Evolutionary conservation across 177 flowering plant genomes (phyloP).

Genomic region (Vitis hybrid): DNA sequence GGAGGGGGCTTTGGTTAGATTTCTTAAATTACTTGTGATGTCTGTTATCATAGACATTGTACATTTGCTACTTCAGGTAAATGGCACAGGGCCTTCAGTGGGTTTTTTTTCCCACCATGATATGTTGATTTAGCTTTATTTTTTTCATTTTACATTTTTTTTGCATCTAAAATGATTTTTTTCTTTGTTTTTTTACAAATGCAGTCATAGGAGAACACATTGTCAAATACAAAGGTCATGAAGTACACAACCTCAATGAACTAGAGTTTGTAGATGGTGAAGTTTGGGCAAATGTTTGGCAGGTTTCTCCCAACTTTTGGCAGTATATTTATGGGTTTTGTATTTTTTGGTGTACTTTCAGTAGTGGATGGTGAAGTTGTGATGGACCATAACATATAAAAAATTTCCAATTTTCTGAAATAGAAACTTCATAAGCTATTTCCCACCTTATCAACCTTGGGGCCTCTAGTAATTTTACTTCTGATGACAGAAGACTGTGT

Average conservation of each 20-base stretch:
- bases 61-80: too few species aligned
- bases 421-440: constrained; percentile 1
- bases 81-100: too few species aligned
- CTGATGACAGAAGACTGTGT: not conserved
- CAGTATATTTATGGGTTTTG: not conserved
- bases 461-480: not conserved
- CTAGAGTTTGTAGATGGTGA: constrained; percentile 83
- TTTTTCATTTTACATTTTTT: constrained; percentile 8
- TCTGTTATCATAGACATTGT: too few species aligned
- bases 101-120: not conserved
- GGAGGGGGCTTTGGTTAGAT: too few species aligned
- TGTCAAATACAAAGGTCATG: constrained; percentile 63
- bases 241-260: constrained; percentile 83
- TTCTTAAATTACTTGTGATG: too few species aligned
- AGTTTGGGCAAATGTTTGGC: constrained; percentile 96
- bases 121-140: not conserved
- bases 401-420: not conserved
- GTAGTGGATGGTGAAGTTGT: not conserved
- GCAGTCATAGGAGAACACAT: constrained; percentile 51
- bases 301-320: constrained; percentile 36
- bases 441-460: not conserved
- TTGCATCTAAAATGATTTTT: not conserved
- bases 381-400: not conserved
- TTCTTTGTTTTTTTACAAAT: not conserved
- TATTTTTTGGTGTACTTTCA: not conserved